A percentile compares a stretch with the other conserved stretches of the same genome.
Conservation (phyloP, 768 basidiomycete species). For the Lactifluus rugatus region DNA sequence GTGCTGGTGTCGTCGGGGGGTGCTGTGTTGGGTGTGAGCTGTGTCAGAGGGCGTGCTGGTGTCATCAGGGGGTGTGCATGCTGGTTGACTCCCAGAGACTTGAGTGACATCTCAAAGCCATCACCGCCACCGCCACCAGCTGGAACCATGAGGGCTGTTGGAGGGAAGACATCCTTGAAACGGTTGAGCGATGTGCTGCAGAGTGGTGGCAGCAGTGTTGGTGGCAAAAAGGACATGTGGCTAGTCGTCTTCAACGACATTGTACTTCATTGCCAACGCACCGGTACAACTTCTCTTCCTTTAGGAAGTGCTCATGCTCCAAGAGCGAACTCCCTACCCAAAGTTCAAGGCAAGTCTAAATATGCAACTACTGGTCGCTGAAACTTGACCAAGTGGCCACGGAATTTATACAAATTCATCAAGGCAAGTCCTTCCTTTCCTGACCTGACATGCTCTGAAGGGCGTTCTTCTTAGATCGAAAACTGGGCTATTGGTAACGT, state of each 20-base stretch:
- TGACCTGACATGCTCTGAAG: conserved; percentile 9
- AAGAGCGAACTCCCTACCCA: conserved; percentile 71
- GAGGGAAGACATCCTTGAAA: conserved; percentile 80
- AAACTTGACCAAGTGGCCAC: conserved; percentile 65
- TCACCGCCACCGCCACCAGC: conserved; percentile 29
- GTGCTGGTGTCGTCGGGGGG: too few species aligned
- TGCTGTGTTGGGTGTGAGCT: too few species aligned
- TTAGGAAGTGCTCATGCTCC: conserved; percentile 58
- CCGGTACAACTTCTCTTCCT: conserved; percentile 80
- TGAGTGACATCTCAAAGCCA: conserved; percentile 19
- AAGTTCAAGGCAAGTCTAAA: conserved; percentile 73
- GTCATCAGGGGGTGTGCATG: too few species aligned
- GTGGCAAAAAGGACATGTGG: conserved; percentile 85
- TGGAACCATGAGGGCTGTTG: conserved; percentile 45
- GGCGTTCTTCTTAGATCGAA: conserved; percentile 48
- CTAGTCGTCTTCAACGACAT: conserved; percentile 95
- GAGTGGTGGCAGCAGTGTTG: conserved; percentile 36
- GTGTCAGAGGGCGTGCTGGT: too few species aligned
- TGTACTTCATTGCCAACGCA: conserved; percentile 81
- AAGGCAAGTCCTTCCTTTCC: conserved; percentile 44
- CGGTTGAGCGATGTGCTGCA: conserved; percentile 84
- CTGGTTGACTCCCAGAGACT: conserved; percentile 31
- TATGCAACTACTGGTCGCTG: conserved; percentile 75
- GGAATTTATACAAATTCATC: conserved; percentile 90
- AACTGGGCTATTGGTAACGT: conserved; percentile 79